phyloP scores from a whole-genome alignment of 148 eudicot species.

The Rhododendron williamsianum region DNA sequence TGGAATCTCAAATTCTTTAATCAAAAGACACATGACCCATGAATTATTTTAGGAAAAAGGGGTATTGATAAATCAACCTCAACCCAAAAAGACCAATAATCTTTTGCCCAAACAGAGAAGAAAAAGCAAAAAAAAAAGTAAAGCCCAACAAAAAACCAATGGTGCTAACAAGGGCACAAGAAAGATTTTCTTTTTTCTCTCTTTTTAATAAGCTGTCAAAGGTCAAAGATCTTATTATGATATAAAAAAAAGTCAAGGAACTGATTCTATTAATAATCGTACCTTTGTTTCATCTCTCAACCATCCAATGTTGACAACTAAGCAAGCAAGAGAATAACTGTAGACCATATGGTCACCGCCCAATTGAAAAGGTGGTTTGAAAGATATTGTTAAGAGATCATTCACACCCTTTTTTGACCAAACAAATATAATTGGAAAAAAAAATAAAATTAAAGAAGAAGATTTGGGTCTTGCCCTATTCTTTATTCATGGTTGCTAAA shows the following conservation, averaged over 20 bases:
- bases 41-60: background rate
- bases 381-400: background rate
- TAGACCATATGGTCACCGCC: background rate
- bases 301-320: slow-evolving; percentile 10
- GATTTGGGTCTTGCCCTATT: background rate
- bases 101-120: background rate
- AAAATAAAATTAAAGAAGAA: background rate
- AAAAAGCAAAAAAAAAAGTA: background rate
- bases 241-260: background rate
- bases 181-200: background rate
- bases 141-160: background rate
- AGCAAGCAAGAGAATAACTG: background rate
- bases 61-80: background rate
- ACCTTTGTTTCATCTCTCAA: background rate
- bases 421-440: background rate
- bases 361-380: background rate
- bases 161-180: slow-evolving; percentile 1
- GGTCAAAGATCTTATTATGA: background rate
- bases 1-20: background rate
- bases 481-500: background rate
- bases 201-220: background rate
- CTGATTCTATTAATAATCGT: background rate
- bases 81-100: background rate
- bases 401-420: background rate
- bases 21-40: background rate